Conservation (phyloP, 73 alveolate species). For the Paramecium tetraurelia region DNA sequence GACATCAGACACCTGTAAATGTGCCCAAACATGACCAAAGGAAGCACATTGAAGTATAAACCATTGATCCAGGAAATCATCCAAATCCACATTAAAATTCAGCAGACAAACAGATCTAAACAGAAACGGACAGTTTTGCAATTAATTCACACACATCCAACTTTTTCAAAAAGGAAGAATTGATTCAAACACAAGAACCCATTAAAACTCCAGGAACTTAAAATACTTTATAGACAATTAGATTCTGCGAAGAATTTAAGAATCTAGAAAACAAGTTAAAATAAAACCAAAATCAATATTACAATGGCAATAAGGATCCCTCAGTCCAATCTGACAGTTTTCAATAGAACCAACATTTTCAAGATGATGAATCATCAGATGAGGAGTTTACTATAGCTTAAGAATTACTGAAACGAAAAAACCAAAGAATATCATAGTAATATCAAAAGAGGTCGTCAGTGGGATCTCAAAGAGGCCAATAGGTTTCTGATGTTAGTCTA, state of each 20-base stretch:
- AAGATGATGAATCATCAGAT: background rate
- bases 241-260: background rate
- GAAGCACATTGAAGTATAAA: background rate
- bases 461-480: background rate
- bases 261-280: background rate
- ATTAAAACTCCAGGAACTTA: background rate
- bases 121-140: background rate
- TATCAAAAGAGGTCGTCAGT: background rate
- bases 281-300: background rate
- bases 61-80: background rate
- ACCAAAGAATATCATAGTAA: background rate
- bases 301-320: background rate
- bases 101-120: conserved; percentile 4
- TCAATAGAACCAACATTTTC: background rate
- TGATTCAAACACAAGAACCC: background rate
- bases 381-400: background rate
- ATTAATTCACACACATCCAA: background rate
- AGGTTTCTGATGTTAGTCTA: background rate
- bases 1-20: background rate
- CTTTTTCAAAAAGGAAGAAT: background rate
- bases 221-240: background rate
- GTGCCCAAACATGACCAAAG: background rate
- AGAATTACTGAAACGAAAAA: background rate
- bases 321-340: background rate
- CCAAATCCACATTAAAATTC: background rate